Percentiles rank a stretch among this genome's conserved stretches.
Conservation (phyloP, 2,329 filamentous ascomycete genomes). For the Aspergillus caelatus region DNA sequence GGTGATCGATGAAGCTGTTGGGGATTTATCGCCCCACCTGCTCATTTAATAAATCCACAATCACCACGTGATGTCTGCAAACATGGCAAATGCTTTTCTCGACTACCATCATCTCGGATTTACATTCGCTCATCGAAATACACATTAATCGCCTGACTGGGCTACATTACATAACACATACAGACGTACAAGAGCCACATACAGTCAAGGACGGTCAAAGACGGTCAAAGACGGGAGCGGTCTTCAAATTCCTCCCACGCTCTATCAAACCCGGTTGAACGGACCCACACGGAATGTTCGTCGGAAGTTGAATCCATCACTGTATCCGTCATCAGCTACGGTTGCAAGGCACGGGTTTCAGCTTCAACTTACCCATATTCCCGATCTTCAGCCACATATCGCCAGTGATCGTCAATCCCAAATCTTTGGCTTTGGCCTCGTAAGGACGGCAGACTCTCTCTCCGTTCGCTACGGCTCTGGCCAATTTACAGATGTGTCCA, state of each 20-base stretch:
- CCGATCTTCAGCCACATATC: conserved; percentile 50
- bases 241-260: conserved; percentile 39
- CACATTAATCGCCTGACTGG: neutral
- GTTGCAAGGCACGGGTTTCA: neutral
- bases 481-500: conserved; percentile 78
- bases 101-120: too few relatives aligned
- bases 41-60: conserved; percentile 31
- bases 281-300: conserved; percentile 37
- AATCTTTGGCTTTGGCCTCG: conserved; percentile 30
- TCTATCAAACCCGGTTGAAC: conserved; percentile 45
- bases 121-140: neutral
- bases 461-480: conserved; percentile 69
- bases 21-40: conserved; percentile 31
- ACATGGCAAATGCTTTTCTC: neutral
- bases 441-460: conserved; percentile 51
- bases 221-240: conserved; percentile 24
- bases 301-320: conserved; percentile 41
- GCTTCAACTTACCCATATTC: conserved; percentile 44
- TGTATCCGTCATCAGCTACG: conserved; percentile 16
- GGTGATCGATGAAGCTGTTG: conserved; percentile 34
- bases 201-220: conserved; percentile 22
- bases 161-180: neutral
- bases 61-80: conserved; percentile 13
- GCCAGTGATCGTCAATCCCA: conserved; percentile 40
- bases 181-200: neutral